phyloP scores from a whole-genome alignment of 148 eudicot genomes.

The Silene latifolia region DNA sequence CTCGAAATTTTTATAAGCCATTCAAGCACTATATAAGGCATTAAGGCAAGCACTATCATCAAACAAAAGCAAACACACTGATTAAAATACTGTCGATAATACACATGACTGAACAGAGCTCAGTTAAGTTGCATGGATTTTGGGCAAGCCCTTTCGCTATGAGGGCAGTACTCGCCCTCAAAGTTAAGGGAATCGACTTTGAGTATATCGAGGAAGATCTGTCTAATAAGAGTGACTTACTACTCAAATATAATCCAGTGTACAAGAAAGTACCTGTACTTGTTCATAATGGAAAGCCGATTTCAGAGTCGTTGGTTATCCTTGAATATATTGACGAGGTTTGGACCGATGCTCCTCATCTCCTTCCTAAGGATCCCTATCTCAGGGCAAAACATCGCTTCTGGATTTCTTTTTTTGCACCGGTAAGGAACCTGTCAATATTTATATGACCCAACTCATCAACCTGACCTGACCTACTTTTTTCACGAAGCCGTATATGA shows the following conservation, averaged over 20 bases:
- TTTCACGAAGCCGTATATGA: no score
- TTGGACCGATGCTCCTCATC: conserved; percentile 31
- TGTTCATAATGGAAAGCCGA: conserved; percentile 24
- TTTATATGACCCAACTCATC: no score
- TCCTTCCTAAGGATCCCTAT: conserved; percentile 47
- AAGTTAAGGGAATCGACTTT: conserved; percentile 30
- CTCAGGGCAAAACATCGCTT: conserved; percentile 15
- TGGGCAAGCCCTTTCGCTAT: conserved; percentile 30
- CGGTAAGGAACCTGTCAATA: conserved; percentile 1
- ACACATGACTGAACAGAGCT: conserved; percentile 17
- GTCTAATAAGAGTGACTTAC: conserved; percentile 24
- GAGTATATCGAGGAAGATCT: conserved; percentile 35
- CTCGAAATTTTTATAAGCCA: neutral
- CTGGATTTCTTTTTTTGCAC: conserved; percentile 16
- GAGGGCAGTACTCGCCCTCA: conserved; percentile 25
- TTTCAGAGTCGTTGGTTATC: conserved; percentile 44
- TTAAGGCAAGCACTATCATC: neutral
- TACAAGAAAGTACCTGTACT: conserved; percentile 34
- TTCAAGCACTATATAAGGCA: neutral
- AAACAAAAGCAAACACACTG: neutral
- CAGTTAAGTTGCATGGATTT: conserved; percentile 26
- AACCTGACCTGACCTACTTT: no score
- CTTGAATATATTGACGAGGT: conserved; percentile 52
- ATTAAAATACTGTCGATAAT: neutral
- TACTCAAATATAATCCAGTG: conserved; percentile 29